A percentile compares a stretch with the other conserved stretches of the same genome.
phyloP scores from a whole-genome alignment of 495 filamentous ascomycete species.

The Letharia lupina region DNA sequence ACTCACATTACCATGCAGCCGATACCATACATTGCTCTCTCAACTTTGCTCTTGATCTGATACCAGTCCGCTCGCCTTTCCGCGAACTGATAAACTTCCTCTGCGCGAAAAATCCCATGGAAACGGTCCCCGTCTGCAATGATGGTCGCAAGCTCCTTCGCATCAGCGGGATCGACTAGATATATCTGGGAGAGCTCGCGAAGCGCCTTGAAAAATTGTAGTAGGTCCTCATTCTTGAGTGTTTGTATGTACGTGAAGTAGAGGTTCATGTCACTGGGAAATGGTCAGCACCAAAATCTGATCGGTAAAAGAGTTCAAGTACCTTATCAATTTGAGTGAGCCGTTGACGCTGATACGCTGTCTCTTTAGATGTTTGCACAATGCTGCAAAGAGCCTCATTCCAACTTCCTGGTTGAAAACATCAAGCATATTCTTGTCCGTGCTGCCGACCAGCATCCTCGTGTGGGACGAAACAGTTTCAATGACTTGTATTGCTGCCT shows the following conservation, averaged over 20 bases:
- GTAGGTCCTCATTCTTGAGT: conserved; percentile 71
- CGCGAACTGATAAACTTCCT: conserved; percentile 97
- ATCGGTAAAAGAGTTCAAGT: background rate
- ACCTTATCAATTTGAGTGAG: conserved; percentile 84
- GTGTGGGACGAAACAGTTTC: conserved; percentile 81
- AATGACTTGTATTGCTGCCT: conserved; percentile 71
- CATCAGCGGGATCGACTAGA: conserved; percentile 75
- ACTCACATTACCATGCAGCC: conserved; percentile 79
- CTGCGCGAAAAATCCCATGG: conserved; percentile 81
- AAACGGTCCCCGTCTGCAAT: conserved; percentile 91
- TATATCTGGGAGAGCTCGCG: conserved; percentile 93
- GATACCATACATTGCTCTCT: conserved; percentile 95
- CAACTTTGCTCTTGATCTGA: conserved; percentile 73
- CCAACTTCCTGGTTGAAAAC: conserved; percentile 99
- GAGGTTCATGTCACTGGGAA: conserved; percentile 75
- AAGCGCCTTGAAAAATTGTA: conserved; percentile 84
- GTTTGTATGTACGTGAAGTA: conserved; percentile 79
- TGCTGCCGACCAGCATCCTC: conserved; percentile 81
- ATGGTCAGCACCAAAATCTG: background rate
- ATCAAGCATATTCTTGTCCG: conserved; percentile 94
- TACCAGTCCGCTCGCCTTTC: conserved; percentile 94
- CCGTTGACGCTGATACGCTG: conserved; percentile 87
- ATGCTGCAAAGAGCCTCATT: conserved; percentile 73
- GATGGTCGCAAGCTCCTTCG: conserved; percentile 89
- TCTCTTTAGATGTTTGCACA: conserved; percentile 96